Conservation (phyloP, 2,329 filamentous ascomycete species). For the Salinomyces thailandicus region DNA sequence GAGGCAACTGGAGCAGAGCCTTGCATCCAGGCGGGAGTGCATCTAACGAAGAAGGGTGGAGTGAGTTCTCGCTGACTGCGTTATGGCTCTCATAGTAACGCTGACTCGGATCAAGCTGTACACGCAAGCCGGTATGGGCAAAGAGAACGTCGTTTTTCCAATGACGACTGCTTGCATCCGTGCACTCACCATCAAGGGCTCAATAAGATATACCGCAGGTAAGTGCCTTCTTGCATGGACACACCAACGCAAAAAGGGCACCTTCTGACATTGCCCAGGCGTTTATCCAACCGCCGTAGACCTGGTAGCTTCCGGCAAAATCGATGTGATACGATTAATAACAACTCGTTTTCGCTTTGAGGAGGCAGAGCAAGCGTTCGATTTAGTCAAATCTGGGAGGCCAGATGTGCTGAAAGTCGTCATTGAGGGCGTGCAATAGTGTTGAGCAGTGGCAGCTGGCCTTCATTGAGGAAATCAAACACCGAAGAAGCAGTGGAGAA, state of each 20-base stretch:
- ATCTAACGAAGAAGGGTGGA: constrained; percentile 36
- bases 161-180: constrained; percentile 42
- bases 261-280: constrained; percentile 12
- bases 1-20: constrained; percentile 40
- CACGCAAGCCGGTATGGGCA: constrained; percentile 44
- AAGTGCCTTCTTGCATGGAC: too few species aligned
- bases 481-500: too few species aligned
- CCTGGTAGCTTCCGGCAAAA: constrained; percentile 40
- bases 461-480: too few species aligned
- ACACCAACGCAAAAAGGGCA: background rate
- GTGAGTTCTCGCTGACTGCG: too few species aligned
- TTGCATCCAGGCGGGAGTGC: constrained; percentile 41
- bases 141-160: constrained; percentile 40
- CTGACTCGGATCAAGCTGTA: too few species aligned
- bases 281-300: constrained; percentile 42
- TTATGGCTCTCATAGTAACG: too few species aligned
- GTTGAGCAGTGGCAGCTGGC: too few species aligned
- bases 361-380: constrained; percentile 39
- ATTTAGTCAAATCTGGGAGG: constrained; percentile 32
- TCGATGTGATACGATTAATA: constrained; percentile 32
- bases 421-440: constrained; percentile 30
- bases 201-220: constrained; percentile 39
- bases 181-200: constrained; percentile 40
- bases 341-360: constrained; percentile 36
- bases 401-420: constrained; percentile 34